Evolutionary conservation across 2,329 filamentous ascomycete species (phyloP), one percentile per base, ranked within the genome.

Genomic region (Penicillium aurantiogriseum): DNA sequence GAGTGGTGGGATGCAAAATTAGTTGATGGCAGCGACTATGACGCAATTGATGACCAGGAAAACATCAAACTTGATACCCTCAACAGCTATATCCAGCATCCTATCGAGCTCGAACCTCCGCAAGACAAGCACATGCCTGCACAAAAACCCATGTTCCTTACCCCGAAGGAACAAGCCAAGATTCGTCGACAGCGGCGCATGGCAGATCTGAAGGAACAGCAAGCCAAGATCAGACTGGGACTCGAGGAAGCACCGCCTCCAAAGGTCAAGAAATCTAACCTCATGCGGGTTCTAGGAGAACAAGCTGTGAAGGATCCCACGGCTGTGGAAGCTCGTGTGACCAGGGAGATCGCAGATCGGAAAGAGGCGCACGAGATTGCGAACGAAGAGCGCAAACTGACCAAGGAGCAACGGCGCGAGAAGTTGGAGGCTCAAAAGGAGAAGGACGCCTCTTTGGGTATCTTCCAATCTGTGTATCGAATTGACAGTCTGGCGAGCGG

Each of bases 1-100:
- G 94, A 99, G 74, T 99, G 94, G 94, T 97, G 93, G 91, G 94
- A 99, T 67, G 92, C 97, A 77, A 91, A 88, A 2, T 79, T 97
- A 19, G 82, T 96, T 17, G 83, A 89, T 51, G 90, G 88, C 42
- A 83, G 84, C 42, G 88, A 83, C 54, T 97, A 97, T 76, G 83
- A 88, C 57, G 81, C 83, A 59, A 84, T 94, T 57, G 84, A 88
- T 27, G 78, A 88, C 57, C 79, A 83, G 0, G 76, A 78, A 17
- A 86, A 84, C 43, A 79, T 94, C 59, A 94, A 92, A 73, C 84
- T 96, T 62, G 83, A 86, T 39, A 85, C 85, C 0, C 78, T 99
- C 58, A 97, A 93, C 2, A 81, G 88, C 68, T 95, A 96, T 69
- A 86, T 99, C 36, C 93, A 97, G 71, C 93, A 97, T 70, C 94